Conservation (phyloP, 2,329 filamentous ascomycete species). For the Gaeumannomyces sp. region DNA sequence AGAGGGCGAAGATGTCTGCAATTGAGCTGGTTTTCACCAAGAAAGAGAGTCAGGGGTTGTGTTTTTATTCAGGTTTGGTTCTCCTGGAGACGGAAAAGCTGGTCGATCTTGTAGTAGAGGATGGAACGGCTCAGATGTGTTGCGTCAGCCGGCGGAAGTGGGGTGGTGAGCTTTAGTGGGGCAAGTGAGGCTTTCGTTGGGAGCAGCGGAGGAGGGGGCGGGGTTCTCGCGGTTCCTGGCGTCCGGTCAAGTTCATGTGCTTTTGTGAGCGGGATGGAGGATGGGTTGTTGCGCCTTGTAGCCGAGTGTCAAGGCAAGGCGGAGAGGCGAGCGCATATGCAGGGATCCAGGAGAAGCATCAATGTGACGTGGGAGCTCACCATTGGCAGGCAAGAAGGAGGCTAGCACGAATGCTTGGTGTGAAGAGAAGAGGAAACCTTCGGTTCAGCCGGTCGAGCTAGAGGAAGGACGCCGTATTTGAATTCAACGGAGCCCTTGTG, state of each 20-base stretch:
- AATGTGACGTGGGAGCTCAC: not conserved
- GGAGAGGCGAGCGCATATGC: not conserved
- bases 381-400: not conserved
- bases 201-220: not conserved
- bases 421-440: not conserved
- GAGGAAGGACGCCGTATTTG: not conserved
- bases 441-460: not conserved
- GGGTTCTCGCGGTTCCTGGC: not conserved
- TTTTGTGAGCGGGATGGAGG: not conserved
- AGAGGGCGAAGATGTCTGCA: constrained; percentile 13
- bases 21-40: constrained; percentile 8
- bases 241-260: not conserved
- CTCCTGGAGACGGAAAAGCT: not conserved
- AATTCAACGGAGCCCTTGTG: no score
- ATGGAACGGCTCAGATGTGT: not conserved
- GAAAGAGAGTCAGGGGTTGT: not conserved
- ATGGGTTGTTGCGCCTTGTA: no score
- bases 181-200: not conserved
- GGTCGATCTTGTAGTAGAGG: not conserved
- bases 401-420: not conserved
- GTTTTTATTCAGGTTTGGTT: not conserved
- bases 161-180: not conserved
- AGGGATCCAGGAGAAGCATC: not conserved
- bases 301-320: not conserved
- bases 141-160: not conserved